These are phyloP conservation scores for Simmondsia chinensis DNA, from an alignment of 148 eudicot genomes.

Conservation along the genomic window DNA sequence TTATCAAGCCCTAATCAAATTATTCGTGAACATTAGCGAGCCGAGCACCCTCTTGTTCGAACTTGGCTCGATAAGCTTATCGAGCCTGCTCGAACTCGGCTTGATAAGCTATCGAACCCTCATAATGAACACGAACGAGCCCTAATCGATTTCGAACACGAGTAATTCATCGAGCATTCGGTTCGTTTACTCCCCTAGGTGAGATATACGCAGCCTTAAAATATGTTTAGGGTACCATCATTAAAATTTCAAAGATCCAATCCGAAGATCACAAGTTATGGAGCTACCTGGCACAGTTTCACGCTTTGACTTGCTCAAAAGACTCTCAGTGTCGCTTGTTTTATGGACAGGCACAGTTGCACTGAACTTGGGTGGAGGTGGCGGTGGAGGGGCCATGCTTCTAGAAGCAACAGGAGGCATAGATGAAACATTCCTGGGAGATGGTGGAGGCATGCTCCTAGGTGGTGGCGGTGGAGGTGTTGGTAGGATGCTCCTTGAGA, in stretches of 20 bases:
- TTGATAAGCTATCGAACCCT: too few species aligned
- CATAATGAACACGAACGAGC: too few species aligned
- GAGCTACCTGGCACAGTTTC: conserved; percentile 54
- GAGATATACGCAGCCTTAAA: too few species aligned
- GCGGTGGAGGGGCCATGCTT: conserved; percentile 18
- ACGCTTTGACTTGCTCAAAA: conserved; percentile 15
- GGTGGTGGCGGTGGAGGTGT: conserved; percentile 15
- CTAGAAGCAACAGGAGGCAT: conserved; percentile 8
- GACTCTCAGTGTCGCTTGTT: conserved; percentile 12
- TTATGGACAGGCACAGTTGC: conserved; percentile 15
- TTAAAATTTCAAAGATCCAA: neutral
- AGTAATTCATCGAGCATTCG: too few species aligned
- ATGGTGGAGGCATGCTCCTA: conserved; percentile 4
- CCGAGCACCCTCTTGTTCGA: too few species aligned
- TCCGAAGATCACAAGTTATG: neutral
- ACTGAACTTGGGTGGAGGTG: conserved; percentile 36
- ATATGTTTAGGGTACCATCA: too few species aligned
- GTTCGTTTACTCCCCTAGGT: too few species aligned
- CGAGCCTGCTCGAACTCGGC: too few species aligned
- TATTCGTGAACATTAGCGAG: too few species aligned
- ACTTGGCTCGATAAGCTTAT: too few species aligned
- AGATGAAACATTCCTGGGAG: conserved; percentile 1
- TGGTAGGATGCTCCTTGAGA: conserved; percentile 30
- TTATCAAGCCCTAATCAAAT: too few species aligned
- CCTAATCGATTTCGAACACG: too few species aligned